Percentiles rank a stretch among this genome's conserved stretches.
phyloP scores from a whole-genome alignment of 768 basidiomycete genomes.

The Clathrus columnatus region DNA sequence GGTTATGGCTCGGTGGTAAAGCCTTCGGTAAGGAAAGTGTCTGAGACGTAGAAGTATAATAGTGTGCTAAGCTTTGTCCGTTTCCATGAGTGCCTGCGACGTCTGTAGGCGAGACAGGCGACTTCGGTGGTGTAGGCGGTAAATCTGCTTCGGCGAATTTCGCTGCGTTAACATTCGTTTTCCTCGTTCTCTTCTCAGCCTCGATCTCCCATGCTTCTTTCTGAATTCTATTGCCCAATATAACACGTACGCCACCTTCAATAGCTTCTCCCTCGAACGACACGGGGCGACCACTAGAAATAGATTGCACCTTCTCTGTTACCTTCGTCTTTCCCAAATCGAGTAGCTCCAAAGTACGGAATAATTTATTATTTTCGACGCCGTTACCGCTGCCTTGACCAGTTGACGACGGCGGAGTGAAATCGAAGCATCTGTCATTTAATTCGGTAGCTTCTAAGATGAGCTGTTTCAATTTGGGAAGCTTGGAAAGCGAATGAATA shows the following conservation, averaged over 20 bases:
- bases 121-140: not conserved
- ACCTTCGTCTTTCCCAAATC: slow-evolving; percentile 62
- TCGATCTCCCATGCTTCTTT: slow-evolving; percentile 79
- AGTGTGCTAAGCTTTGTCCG: slow-evolving; percentile 42
- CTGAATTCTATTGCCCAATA: slow-evolving; percentile 61
- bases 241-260: slow-evolving; percentile 43
- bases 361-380: slow-evolving; percentile 21
- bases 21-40: slow-evolving; percentile 61
- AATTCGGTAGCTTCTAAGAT: slow-evolving; percentile 47
- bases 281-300: slow-evolving; percentile 2
- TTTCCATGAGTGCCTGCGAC: slow-evolving; percentile 20
- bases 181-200: slow-evolving; percentile 39
- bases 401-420: slow-evolving; percentile 30
- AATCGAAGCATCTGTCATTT: slow-evolving; percentile 49
- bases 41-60: slow-evolving; percentile 45
- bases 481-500: slow-evolving; percentile 36
- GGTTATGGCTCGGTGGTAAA: slow-evolving; percentile 45
- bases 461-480: slow-evolving; percentile 50
- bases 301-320: slow-evolving; percentile 19
- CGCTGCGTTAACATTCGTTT: slow-evolving; percentile 13
- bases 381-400: too few relatives aligned
- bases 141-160: slow-evolving; percentile 13
- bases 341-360: slow-evolving; percentile 45
- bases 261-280: slow-evolving; percentile 30
- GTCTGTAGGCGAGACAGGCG: slow-evolving; percentile 8